phyloP scores from a whole-genome alignment of 805 yeast species.

The Candida ponderosae region DNA sequence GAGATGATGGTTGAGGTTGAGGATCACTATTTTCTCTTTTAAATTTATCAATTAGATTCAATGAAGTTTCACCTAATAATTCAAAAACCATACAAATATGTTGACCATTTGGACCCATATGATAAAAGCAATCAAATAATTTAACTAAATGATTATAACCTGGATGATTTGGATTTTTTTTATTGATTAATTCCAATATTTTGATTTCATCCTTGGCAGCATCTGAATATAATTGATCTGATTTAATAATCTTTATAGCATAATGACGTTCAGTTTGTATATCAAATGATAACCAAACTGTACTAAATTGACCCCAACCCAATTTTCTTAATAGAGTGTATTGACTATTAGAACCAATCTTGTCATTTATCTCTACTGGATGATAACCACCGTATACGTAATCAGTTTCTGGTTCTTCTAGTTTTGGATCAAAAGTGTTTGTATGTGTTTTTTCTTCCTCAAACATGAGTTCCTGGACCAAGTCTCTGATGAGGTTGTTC shows the following conservation, averaged over 20 bases:
- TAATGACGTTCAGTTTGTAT: slow-evolving; percentile 33
- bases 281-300: slow-evolving; percentile 60
- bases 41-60: slow-evolving; percentile 41
- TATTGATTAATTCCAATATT: slow-evolving; percentile 30
- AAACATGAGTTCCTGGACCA: no score
- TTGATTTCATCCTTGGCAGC: slow-evolving; percentile 61
- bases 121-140: slow-evolving; percentile 47
- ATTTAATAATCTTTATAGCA: slow-evolving; percentile 55
- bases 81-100: slow-evolving; percentile 65
- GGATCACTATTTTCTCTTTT: neutral
- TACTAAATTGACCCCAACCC: slow-evolving; percentile 69
- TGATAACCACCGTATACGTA: slow-evolving; percentile 60
- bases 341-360: slow-evolving; percentile 35
- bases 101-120: slow-evolving; percentile 53
- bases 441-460: slow-evolving; percentile 4
- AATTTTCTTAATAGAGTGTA: slow-evolving; percentile 46
- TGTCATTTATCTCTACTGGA: slow-evolving; percentile 50
- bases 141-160: slow-evolving; percentile 47
- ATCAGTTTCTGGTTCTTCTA: slow-evolving; percentile 45
- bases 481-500: no score
- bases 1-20: no score
- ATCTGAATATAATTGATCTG: slow-evolving; percentile 43
- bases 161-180: slow-evolving; percentile 29
- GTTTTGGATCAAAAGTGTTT: slow-evolving; percentile 3
- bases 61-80: slow-evolving; percentile 52